phyloP scores from a whole-genome alignment of 202 grass and related monocot species.

The Saccharum hybrid region DNA sequence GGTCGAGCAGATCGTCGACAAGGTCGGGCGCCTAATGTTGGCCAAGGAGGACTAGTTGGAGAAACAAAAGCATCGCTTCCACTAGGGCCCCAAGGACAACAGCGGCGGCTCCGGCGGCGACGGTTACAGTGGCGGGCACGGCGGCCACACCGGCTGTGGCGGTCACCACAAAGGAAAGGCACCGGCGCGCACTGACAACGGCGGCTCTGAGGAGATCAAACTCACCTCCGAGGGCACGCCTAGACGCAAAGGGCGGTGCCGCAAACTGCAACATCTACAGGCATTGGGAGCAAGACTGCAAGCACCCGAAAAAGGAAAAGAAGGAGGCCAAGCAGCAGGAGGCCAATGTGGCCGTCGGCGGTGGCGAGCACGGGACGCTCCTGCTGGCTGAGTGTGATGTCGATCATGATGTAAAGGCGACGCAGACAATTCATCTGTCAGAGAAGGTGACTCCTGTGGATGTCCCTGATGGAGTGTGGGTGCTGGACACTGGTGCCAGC shows the following conservation, averaged over 20 bases:
- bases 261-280: not conserved
- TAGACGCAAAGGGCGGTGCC: not conserved
- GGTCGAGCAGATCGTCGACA: no score
- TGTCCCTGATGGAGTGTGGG: not conserved
- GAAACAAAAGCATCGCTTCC: no score
- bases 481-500: not conserved
- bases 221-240: not conserved
- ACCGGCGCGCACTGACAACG: accelerated
- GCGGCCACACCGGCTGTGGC: not conserved
- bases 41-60: no score
- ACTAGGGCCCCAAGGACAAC: no score
- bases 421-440: not conserved
- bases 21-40: no score
- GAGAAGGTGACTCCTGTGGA: not conserved
- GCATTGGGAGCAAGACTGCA: not conserved
- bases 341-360: not conserved
- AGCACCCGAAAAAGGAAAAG: not conserved
- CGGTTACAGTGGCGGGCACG: no score
- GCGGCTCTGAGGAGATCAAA: accelerated
- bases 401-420: accelerated
- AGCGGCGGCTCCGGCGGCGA: accelerated
- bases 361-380: accelerated
- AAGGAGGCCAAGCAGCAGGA: not conserved
- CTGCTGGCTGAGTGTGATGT: no score
- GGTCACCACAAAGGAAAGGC: not conserved